Evolutionary conservation across 106 monocot species (phyloP), one percentile per base, ranked within the genome.

Genomic region (Dioscorea dumetorum): DNA sequence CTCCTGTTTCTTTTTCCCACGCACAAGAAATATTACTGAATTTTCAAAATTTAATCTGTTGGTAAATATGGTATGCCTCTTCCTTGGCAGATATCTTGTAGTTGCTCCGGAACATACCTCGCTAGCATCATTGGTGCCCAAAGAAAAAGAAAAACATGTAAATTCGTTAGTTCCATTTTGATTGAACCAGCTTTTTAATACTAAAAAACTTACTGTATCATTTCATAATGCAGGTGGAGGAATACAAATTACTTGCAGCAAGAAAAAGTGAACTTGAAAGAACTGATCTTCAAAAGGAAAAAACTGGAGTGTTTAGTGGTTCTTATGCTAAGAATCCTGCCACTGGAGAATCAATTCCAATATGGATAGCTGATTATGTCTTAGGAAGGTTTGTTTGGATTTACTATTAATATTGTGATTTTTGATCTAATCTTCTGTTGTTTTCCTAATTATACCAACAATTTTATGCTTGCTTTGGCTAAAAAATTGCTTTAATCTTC

Each of bases 311-410:
- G 32, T 99, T 99, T 72, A 99, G 82, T 81, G 97, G 97, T 77
- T 81, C 89, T 4, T 92, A 87, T 87, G 92, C 97, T 48, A 89
- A 65, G 70, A 92, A 99, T 80, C 92, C 92, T 62, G 97, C 84
- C 67, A 87, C 73, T 76, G 89, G 89, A 61, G 84, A 88, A 74
- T 50, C 65, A 61, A 84, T 99, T 85, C 97, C 97, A 72, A 80
- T 99, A 70, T 99, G 97, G 97, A 60, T 99, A 58, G 91, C 97
- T 57, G 97, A 99, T 87, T 99, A 99, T 85, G 97, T 99, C 67
- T 85, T 99, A 79, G 97, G 92, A 85, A 89, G 97, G 92, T 97
- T 80, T 72, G n/a, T 15, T 10, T 41, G 41, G 41, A 41, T 41
- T 41, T 10, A 41, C 41, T 41, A 41, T 41, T 41, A 10, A 41